Conservation (phyloP, 495 filamentous ascomycete species). For the Aspergillus indologenus region DNA sequence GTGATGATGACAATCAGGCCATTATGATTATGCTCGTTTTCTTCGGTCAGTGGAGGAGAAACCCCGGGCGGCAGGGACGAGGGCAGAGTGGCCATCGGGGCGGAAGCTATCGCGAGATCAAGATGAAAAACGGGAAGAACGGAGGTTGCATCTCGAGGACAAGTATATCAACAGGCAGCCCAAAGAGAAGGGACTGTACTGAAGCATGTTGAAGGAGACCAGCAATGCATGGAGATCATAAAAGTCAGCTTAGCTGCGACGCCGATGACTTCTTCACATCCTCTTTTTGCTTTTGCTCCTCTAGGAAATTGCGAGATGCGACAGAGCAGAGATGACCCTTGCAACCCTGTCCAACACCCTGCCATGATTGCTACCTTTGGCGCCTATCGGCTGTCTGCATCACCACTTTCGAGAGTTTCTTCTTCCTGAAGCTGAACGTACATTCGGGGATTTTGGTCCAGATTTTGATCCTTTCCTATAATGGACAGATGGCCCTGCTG, state of each 20-base stretch:
- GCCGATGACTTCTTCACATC: background rate
- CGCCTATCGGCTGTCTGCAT: background rate
- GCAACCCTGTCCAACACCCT: background rate
- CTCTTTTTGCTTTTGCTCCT: background rate
- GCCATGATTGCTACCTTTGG: background rate
- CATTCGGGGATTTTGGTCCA: background rate
- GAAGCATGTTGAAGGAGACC: background rate
- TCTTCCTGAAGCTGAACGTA: background rate
- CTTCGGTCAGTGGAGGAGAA: conserved; percentile 22
- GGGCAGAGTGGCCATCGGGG: background rate
- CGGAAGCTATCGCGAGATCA: too few species aligned
- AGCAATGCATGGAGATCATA: background rate
- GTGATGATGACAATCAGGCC: conserved; percentile 29
- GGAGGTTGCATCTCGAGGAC: background rate
- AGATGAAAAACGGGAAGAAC: background rate
- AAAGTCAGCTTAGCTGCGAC: background rate
- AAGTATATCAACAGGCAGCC: background rate
- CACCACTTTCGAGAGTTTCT: too few species aligned
- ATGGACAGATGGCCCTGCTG: background rate
- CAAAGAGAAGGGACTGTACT: background rate
- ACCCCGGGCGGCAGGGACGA: conserved; percentile 15
- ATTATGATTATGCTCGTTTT: conserved; percentile 29
- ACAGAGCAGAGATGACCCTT: background rate
- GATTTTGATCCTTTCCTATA: too few species aligned
- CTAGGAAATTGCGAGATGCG: background rate